A percentile compares a stretch with the other conserved stretches of the same genome.
phyloP scores from a whole-genome alignment of 805 yeast genomes.

The Monosporozyma solicola region DNA sequence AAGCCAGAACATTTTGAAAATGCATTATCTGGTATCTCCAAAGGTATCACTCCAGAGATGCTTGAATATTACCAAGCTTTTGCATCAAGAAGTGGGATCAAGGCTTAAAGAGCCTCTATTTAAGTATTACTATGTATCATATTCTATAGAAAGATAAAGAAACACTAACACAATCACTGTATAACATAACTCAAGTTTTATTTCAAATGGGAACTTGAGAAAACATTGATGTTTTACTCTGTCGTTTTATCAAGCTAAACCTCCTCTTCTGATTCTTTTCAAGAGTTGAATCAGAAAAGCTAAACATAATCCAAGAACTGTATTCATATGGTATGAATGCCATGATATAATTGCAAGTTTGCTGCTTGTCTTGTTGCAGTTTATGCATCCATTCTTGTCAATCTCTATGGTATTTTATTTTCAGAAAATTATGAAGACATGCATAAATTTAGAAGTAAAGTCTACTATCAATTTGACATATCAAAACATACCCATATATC shows the following conservation, averaged over 20 bases:
- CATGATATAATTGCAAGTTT: no score
- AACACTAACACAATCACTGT: neutral
- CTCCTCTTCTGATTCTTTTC: no score
- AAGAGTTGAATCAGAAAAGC: no score
- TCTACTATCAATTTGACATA: neutral
- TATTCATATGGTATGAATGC: no score
- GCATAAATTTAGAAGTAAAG: neutral
- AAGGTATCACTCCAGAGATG: conserved; percentile 83
- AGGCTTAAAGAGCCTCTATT: conserved; percentile 11
- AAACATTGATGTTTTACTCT: no score
- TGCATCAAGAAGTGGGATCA: conserved; percentile 34
- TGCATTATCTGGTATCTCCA: conserved; percentile 60
- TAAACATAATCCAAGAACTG: no score
- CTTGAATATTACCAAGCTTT: conserved; percentile 55
- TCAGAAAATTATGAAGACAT: neutral
- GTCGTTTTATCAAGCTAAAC: no score
- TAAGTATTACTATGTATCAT: neutral
- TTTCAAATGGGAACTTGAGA: no score
- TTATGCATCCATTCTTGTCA: no score
- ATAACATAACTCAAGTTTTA: no score
- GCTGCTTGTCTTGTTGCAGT: no score
- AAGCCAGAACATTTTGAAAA: conserved; percentile 57
- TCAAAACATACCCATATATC: neutral
- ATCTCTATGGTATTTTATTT: neutral
- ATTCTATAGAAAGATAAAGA: neutral